phyloP scores from a whole-genome alignment of 306 rosid genomes.

The Vigna mungo region DNA sequence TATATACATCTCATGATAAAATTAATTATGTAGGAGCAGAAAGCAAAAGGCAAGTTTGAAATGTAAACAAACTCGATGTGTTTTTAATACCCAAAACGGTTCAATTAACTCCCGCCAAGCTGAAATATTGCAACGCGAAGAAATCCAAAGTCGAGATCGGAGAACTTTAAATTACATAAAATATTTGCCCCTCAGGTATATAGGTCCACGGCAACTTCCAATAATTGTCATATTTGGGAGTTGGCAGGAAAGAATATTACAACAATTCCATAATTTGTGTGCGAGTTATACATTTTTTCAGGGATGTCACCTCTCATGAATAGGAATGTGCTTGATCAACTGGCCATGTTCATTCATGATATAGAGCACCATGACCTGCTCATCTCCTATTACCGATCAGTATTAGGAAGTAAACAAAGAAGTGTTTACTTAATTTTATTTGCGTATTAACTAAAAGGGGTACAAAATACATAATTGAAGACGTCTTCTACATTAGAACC shows the following conservation, averaged over 20 bases:
- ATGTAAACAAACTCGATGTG: not conserved
- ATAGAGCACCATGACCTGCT: not conserved
- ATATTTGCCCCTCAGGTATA: not conserved
- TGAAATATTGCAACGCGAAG: not conserved
- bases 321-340: conserved; percentile 5
- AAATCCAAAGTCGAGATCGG: not conserved
- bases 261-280: conserved; percentile 3
- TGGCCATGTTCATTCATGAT: not conserved
- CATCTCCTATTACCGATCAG: not conserved
- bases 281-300: conserved; percentile 9
- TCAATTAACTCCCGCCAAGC: too few species aligned
- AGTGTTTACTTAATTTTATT: conserved; percentile 38
- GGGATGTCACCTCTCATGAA: not conserved
- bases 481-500: conserved; percentile 8
- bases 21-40: too few species aligned
- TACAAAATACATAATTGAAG: conserved; percentile 32
- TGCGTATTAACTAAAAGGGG: conserved; percentile 23
- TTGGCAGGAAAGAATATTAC: not conserved
- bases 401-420: conserved; percentile 19
- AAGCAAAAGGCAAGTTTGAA: not conserved
- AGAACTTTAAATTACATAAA: not conserved
- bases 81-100: not conserved
- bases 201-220: not conserved
- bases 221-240: not conserved
- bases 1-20: too few species aligned